These are phyloP conservation scores for Wickerhamiella musiphila DNA, from an alignment of 805 yeast genomes.

Conservation along the genomic window DNA sequence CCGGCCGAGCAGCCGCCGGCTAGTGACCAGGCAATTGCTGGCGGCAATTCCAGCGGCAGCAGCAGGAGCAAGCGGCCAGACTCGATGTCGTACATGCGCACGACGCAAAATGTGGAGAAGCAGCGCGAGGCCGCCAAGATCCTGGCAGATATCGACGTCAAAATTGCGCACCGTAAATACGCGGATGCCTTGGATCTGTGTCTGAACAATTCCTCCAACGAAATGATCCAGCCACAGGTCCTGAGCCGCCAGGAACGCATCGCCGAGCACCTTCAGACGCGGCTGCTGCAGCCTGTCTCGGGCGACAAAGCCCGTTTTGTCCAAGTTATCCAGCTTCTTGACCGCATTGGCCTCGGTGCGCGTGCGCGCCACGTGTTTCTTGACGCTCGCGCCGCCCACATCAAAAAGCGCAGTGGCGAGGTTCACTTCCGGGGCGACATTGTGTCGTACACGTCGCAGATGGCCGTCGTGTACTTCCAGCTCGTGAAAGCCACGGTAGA, in stretches of 20 bases:
- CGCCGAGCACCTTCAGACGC: slow-evolving; percentile 5
- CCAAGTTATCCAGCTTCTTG: slow-evolving; percentile 22
- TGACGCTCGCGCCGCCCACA: slow-evolving; percentile 29
- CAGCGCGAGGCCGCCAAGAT: slow-evolving; percentile 40
- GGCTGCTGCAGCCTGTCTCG: slow-evolving; percentile 1
- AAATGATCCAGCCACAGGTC: slow-evolving; percentile 5
- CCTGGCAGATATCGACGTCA: slow-evolving; percentile 53
- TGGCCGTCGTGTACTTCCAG: slow-evolving; percentile 46
- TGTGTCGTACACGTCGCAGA: slow-evolving; percentile 37
- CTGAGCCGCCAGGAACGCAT: slow-evolving; percentile 7
- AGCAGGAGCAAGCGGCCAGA: slow-evolving; percentile 27
- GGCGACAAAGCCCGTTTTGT: slow-evolving; percentile 3
- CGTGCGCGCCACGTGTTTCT: slow-evolving; percentile 34
- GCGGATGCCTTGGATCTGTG: slow-evolving; percentile 25
- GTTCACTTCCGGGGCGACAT: slow-evolving; percentile 41
- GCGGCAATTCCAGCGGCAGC: slow-evolving; percentile 40
- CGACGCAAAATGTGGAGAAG: slow-evolving; percentile 26
- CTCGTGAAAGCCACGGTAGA: slow-evolving; percentile 39
- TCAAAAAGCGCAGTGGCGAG: slow-evolving; percentile 30
- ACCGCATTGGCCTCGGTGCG: slow-evolving; percentile 27
- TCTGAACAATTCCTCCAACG: slow-evolving; percentile 2
- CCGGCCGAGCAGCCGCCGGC: slow-evolving; percentile 4
- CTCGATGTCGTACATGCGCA: slow-evolving; percentile 4
- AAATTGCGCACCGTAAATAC: slow-evolving; percentile 43
- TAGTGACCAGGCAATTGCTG: no score